Conservation (phyloP, 192 early-diverging fungal genomes). For the Bifiguratus adelaidae region DNA sequence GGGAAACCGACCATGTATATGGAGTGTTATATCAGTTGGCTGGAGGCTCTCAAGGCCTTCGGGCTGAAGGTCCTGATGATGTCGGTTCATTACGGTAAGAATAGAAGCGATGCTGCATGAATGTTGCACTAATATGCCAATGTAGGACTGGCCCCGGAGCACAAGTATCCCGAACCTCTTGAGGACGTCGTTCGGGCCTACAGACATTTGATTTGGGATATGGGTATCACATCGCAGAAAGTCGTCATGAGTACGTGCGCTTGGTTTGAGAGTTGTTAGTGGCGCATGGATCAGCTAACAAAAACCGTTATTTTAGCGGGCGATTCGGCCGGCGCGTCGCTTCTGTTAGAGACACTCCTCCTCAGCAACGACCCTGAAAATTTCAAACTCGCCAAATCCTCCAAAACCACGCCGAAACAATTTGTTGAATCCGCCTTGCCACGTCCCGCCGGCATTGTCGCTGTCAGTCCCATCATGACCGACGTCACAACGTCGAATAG, state of each 20-base stretch:
- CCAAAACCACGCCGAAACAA: no score
- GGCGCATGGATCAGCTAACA: no score
- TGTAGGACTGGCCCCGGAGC: slow-evolving; percentile 21
- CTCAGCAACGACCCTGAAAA: slow-evolving; percentile 25
- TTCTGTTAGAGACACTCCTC: slow-evolving; percentile 22
- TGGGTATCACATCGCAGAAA: slow-evolving; percentile 12
- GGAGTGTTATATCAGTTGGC: slow-evolving; percentile 21
- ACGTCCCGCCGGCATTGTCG: slow-evolving; percentile 18
- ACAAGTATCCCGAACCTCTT: slow-evolving; percentile 20
- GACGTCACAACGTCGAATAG: slow-evolving; percentile 18
- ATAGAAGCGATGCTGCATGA: no score
- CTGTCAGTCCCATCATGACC: slow-evolving; percentile 20
- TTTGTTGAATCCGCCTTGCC: slow-evolving; percentile 17
- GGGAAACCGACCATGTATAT: slow-evolving; percentile 26
- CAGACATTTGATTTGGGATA: slow-evolving; percentile 9
- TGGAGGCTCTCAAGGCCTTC: slow-evolving; percentile 13
- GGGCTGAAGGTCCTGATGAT: slow-evolving; percentile 16
- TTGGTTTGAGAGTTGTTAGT: background rate
- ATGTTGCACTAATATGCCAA: no score
- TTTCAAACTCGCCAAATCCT: no score
- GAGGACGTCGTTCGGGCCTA: slow-evolving; percentile 24
- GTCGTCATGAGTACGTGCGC: slow-evolving; percentile 3
- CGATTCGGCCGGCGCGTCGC: slow-evolving; percentile 20
- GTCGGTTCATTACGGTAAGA: slow-evolving; percentile 20
- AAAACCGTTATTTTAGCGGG: slow-evolving; percentile 9